A percentile compares a stretch with the other conserved stretches of the same genome.
phyloP scores from a whole-genome alignment of 805 yeast genomes.

The Lipomyces sp. region DNA sequence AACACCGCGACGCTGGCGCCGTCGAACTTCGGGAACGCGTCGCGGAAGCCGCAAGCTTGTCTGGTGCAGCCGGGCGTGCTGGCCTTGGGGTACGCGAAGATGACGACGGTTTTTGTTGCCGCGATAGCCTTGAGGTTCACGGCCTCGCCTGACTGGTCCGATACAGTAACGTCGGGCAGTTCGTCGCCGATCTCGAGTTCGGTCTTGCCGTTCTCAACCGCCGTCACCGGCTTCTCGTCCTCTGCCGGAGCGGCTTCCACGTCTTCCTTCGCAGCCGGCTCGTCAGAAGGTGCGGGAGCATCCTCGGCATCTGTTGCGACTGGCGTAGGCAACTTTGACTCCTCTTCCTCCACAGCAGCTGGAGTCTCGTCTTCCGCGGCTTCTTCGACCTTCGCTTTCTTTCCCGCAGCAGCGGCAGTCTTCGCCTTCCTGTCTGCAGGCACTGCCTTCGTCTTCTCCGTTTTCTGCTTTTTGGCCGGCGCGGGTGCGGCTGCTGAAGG shows the following conservation, averaged over 20 bases:
- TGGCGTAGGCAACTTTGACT: slow-evolving; percentile 17
- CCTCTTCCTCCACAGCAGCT: slow-evolving; percentile 13
- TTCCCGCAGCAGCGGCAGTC: slow-evolving; percentile 14
- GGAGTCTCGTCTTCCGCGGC: slow-evolving; percentile 16
- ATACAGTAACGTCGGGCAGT: slow-evolving; percentile 61
- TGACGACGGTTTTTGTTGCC: slow-evolving; percentile 14
- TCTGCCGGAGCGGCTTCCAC: slow-evolving; percentile 6
- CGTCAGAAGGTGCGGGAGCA: too few species aligned
- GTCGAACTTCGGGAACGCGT: slow-evolving; percentile 53
- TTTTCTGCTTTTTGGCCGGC: slow-evolving; percentile 6
- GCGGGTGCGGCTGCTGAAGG: background rate
- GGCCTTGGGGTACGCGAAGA: slow-evolving; percentile 78
- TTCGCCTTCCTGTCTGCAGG: slow-evolving; percentile 13
- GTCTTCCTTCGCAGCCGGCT: background rate
- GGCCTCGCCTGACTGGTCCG: slow-evolving; percentile 67
- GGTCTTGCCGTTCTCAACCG: slow-evolving; percentile 27
- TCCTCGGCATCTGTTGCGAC: slow-evolving; percentile 7
- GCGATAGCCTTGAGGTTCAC: slow-evolving; percentile 46
- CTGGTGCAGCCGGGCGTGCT: slow-evolving; percentile 95
- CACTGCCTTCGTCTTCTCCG: background rate
- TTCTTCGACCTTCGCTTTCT: slow-evolving; percentile 8
- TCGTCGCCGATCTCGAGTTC: slow-evolving; percentile 34
- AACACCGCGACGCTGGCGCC: slow-evolving; percentile 55
- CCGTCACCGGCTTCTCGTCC: slow-evolving; percentile 31
- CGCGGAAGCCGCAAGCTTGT: slow-evolving; percentile 87